Conservation (phyloP, 2,329 filamentous ascomycete species). For the Pseudogymnoascus sp. region DNA sequence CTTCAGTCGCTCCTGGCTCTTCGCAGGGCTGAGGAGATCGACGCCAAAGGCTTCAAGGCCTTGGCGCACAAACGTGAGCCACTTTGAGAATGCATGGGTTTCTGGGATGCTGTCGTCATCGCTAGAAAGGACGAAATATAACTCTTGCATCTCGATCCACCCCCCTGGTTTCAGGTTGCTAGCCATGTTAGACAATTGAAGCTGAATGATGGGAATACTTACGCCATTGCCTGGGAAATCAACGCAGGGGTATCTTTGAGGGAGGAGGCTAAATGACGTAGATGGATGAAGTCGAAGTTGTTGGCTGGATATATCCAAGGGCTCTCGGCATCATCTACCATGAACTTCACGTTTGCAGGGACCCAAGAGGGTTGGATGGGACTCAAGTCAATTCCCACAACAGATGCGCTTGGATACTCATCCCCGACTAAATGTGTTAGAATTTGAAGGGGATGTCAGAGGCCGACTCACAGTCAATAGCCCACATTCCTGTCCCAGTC, state of each 20-base stretch:
- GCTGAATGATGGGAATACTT: background rate
- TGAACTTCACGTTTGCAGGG: constrained; percentile 43
- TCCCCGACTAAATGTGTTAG: constrained; percentile 18
- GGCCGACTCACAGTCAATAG: background rate
- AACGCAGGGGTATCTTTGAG: constrained; percentile 13
- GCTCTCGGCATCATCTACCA: constrained; percentile 43
- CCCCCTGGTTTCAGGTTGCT: constrained; percentile 21
- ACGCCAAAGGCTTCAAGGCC: constrained; percentile 13
- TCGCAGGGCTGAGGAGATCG: constrained; percentile 9
- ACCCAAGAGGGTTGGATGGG: constrained; percentile 36
- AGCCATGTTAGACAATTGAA: background rate
- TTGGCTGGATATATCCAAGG: constrained; percentile 33
- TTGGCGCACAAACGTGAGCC: constrained; percentile 5
- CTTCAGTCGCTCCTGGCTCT: constrained; percentile 13
- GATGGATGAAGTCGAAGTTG: constrained; percentile 18
- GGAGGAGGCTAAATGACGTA: constrained; percentile 9
- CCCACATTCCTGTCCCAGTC: constrained; percentile 16
- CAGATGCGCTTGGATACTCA: constrained; percentile 24
- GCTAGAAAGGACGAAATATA: constrained; percentile 5
- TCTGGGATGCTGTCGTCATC: constrained; percentile 15
- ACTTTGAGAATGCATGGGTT: constrained; percentile 9
- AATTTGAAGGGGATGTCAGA: background rate
- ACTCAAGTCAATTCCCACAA: constrained; percentile 36
- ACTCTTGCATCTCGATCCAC: constrained; percentile 27
- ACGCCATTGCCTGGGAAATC: constrained; percentile 10